These are phyloP conservation scores for Syzygium malaccense DNA, from an alignment of 441 rosid genomes.

Conservation along the genomic window DNA sequence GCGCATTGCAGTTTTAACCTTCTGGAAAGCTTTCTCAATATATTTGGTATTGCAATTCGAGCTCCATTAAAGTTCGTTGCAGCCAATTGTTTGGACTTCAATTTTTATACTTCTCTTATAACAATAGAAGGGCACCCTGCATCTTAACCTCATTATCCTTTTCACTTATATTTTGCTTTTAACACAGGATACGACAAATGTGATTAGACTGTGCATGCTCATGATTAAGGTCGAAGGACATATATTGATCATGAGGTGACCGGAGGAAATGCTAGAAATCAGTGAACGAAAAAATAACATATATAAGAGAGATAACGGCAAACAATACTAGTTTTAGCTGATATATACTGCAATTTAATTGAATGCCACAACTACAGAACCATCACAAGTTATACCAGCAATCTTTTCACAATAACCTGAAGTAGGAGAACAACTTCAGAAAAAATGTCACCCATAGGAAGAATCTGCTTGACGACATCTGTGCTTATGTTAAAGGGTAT, in stretches of 20 bases:
- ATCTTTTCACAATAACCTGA: constrained; percentile 41
- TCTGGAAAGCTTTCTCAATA: neutral
- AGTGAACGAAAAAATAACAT: neutral
- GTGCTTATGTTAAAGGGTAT: constrained; percentile 85
- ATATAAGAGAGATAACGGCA: neutral
- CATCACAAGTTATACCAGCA: neutral
- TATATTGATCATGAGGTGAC: neutral
- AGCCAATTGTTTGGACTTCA: neutral
- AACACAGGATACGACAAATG: neutral
- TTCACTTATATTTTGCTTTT: neutral
- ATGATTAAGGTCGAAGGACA: neutral
- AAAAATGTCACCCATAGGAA: constrained; percentile 91
- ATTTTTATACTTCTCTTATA: neutral
- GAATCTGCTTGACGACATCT: constrained; percentile 71
- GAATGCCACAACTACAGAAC: neutral
- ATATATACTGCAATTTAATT: neutral
- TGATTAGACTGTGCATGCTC: neutral
- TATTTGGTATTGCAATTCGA: neutral
- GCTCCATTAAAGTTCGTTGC: neutral
- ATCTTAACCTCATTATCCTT: neutral
- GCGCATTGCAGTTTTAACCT: neutral
- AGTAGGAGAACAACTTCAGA: constrained; percentile 87
- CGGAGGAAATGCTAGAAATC: neutral
- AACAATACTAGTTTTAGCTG: neutral
- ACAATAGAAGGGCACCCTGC: neutral